Evolutionary conservation across 495 filamentous ascomycete genomes (phyloP).

Genomic region (Annulohypoxylon bovei): DNA sequence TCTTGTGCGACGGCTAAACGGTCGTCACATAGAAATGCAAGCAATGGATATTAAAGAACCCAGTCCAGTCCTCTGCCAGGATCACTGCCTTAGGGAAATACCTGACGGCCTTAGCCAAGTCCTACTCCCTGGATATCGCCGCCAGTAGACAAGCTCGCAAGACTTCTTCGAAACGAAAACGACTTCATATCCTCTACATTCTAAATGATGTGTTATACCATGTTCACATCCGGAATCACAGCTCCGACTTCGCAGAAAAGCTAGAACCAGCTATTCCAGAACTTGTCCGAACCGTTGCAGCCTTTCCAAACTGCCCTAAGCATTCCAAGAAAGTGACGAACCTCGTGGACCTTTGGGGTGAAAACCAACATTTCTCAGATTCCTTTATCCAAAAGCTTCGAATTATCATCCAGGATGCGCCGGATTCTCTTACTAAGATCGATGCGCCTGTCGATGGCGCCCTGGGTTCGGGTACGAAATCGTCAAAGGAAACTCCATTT

Average conservation of each 20-base stretch:
- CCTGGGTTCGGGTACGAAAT: slow-evolving; percentile 37
- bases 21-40: slow-evolving; percentile 77
- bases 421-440: slow-evolving; percentile 30
- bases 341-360: slow-evolving; percentile 78
- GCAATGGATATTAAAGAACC: slow-evolving; percentile 79
- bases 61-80: slow-evolving; percentile 73
- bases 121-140: slow-evolving; percentile 56
- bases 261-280: slow-evolving; percentile 69
- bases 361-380: slow-evolving; percentile 71
- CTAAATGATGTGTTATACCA: slow-evolving; percentile 87
- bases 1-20: slow-evolving; percentile 67
- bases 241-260: slow-evolving; percentile 66
- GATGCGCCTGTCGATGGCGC: slow-evolving; percentile 29
- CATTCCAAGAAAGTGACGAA: slow-evolving; percentile 71
- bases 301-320: slow-evolving; percentile 70
- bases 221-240: slow-evolving; percentile 67
- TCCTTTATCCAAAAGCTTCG: slow-evolving; percentile 69
- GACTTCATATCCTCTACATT: slow-evolving; percentile 83
- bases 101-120: slow-evolving; percentile 72
- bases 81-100: slow-evolving; percentile 78
- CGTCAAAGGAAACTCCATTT: slow-evolving; percentile 67
- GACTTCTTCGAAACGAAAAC: slow-evolving; percentile 71
- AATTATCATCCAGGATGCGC: slow-evolving; percentile 62
- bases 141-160: slow-evolving; percentile 47
- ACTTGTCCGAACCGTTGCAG: slow-evolving; percentile 69